Base-by-base conservation (phyloP, 345 rosid genomes). In the Salix viminalis region DNA sequence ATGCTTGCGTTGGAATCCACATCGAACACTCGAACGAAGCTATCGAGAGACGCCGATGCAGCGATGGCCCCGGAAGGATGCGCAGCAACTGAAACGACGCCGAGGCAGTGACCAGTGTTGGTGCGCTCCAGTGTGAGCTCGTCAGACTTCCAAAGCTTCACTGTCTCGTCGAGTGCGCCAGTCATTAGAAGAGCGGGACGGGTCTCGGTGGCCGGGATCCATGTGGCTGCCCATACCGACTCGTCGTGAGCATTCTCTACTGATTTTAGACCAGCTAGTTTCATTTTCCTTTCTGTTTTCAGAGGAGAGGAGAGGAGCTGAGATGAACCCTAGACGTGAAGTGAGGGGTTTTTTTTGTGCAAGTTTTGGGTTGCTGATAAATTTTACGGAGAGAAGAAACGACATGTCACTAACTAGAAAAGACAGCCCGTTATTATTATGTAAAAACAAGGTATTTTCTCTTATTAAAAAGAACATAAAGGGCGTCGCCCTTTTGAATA, bases 51-150 rank as follows among this genome's bases (percentile, higher is more conserved):
- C 16, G 99, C 93, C 16, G 98, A 92, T 2, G 98, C 97, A 19
- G 95, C 98, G 65, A 96, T 91, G 37, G 91, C 79, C 19, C 99
- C 99, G 24, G 98, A 93, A 28, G 99, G 99, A 76, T 96, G 99
- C 23, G 97, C 97, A 21, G 98, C 97, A 58, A 93, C 96, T 71
- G 97, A 87, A 54, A 96, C 97, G 71, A 96, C 99, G 75, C 98
- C 97, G 61, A 96, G 86, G 81, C 86, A 90, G 90, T 96, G 98
- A 52, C 98, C 98, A 9, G 95, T 86, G 86, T 94, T 96, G 68
- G 97, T 91, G 52, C 92, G 86, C 66, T 85, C 97, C 41, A 91
- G 92, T 75, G 79, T 81, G 68, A 94, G 88, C 82, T 94, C 97
- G 77, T 96, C 98, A 62, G 95, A 54, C 48, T 82, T 77, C 99